Evolutionary conservation across 2,329 filamentous ascomycete genomes (phyloP).

Genomic region (Xylariaceae sp.): DNA sequence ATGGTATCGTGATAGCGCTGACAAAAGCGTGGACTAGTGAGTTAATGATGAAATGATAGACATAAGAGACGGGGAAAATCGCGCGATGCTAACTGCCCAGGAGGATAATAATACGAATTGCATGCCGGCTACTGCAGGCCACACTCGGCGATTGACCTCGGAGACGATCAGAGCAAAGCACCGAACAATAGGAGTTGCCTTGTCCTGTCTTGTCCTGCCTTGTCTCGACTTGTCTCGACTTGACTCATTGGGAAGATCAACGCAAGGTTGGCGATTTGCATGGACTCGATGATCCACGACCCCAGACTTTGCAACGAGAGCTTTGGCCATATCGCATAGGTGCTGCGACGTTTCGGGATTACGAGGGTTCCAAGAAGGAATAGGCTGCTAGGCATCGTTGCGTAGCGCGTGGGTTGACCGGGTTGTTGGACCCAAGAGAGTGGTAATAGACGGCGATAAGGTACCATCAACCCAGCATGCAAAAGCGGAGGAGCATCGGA

Average conservation of each 20-base stretch:
- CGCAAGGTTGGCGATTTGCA: neutral
- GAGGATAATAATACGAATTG: neutral
- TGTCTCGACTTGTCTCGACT: neutral
- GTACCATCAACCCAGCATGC: neutral
- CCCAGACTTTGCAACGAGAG: neutral
- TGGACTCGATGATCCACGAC: neutral
- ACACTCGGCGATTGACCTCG: neutral
- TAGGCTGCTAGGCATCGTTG: neutral
- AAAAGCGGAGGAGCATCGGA: neutral
- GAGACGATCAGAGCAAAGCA: neutral
- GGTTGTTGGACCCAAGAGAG: neutral
- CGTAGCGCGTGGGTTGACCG: neutral
- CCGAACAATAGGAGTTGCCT: too few relatives aligned
- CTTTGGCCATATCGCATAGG: neutral
- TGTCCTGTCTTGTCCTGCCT: too few relatives aligned
- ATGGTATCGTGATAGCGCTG: neutral
- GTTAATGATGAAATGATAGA: neutral
- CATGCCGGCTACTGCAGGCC: neutral
- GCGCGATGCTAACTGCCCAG: slow-evolving; percentile 1
- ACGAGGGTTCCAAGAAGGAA: neutral
- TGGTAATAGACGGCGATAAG: neutral
- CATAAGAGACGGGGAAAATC: neutral
- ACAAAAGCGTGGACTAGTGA: neutral
- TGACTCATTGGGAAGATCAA: neutral
- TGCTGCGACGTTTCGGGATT: neutral